Conservation (phyloP, 495 filamentous ascomycete genomes). For the Tuber melanosporum region DNA sequence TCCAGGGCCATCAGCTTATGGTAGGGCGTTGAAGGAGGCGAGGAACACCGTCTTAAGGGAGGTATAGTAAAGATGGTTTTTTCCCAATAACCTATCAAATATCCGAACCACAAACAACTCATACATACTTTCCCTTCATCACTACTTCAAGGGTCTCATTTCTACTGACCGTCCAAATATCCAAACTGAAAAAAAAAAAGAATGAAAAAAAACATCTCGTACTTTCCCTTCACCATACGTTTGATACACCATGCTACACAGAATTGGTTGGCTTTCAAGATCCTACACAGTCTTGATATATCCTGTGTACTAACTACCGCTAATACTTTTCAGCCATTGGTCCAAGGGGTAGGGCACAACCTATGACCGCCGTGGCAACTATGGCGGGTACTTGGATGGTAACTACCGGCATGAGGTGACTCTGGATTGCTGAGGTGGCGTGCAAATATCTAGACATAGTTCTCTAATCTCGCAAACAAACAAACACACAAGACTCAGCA, state of each 20-base stretch:
- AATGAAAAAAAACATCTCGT: no score
- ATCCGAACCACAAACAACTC: no score
- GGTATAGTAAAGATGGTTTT: no score
- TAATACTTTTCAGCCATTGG: neutral
- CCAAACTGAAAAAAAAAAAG: neutral
- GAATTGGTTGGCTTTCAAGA: neutral
- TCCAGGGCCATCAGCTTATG: no score
- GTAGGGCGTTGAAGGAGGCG: no score
- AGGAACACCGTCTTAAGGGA: no score
- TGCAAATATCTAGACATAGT: no score
- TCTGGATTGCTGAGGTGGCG: neutral
- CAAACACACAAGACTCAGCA: no score
- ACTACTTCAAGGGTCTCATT: neutral
- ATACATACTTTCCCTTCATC: slow-evolving; percentile 41
- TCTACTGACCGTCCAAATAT: neutral
- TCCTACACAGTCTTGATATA: neutral
- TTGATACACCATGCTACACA: neutral
- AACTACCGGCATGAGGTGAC: neutral
- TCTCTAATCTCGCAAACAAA: no score
- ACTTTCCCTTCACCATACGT: neutral
- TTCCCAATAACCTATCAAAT: no score
- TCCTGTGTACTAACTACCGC: neutral
- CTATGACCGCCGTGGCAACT: neutral
- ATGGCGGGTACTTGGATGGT: neutral
- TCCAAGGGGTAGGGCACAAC: neutral